phyloP scores from a whole-genome alignment of 1,284 basidiomycete species.

The Cystobasidiaceae sp. region DNA sequence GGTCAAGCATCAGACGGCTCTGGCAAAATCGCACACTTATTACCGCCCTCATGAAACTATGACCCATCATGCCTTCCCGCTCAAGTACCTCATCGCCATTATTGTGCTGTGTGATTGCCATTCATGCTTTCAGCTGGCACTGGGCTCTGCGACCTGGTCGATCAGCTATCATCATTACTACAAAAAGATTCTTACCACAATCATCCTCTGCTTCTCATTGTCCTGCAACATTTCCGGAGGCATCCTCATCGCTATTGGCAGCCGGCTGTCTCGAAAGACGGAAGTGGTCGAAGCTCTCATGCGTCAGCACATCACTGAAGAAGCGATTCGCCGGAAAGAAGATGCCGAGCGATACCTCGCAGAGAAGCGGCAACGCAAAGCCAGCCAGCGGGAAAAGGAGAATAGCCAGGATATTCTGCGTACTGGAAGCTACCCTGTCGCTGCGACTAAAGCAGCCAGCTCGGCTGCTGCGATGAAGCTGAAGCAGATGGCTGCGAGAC shows the following conservation, averaged over 20 bases:
- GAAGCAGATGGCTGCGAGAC: neutral
- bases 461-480: neutral
- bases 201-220: conserved; percentile 32
- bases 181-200: conserved; percentile 19
- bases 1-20: conserved; percentile 29
- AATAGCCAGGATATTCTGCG: neutral
- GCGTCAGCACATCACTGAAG: conserved; percentile 29
- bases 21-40: conserved; percentile 32
- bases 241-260: conserved; percentile 28
- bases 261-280: conserved; percentile 22
- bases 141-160: conserved; percentile 26
- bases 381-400: neutral
- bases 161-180: conserved; percentile 26
- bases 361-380: conserved; percentile 2
- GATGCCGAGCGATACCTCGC: conserved; percentile 20
- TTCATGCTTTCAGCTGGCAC: conserved; percentile 25
- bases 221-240: conserved; percentile 32
- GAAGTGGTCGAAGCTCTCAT: conserved; percentile 30
- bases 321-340: conserved; percentile 31
- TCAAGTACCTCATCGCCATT: conserved; percentile 26
- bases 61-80: conserved; percentile 31
- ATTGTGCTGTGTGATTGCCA: conserved; percentile 31
- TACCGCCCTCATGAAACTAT: conserved; percentile 32
- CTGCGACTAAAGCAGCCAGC: neutral
- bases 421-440: neutral